Base-by-base conservation (phyloP, 2,329 filamentous ascomycete species). In the Coniochaeta sp. region DNA sequence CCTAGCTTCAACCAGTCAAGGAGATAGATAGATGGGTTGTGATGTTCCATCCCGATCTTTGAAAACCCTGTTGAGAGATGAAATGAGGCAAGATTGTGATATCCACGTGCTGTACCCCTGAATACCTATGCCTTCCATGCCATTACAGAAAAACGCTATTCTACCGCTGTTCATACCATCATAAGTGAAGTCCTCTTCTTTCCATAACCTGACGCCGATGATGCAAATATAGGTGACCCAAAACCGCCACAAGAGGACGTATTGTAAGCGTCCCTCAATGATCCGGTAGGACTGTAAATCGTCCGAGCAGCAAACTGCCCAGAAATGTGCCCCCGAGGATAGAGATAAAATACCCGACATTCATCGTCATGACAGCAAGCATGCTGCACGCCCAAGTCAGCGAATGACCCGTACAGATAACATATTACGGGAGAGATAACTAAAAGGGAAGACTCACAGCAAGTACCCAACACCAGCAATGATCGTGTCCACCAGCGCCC, bases 351-450 rank as follows among this genome's bases (percentile, higher is more conserved):
- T 92, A 93, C 22, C 89, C 89, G 24, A 92, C 81, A 67, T 93
- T 93, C 77, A 89, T 84, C 1, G 89, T 89, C 89, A 93, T 96
- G 70, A 96, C 89, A 16, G 89, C 90, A 76, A 96, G 77, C 92
- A 96, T 96, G 62, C 92, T 96, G 47, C 31, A 43, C 3, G 16
- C 52, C 11, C 31, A 58, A 22, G 19, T 57, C 22, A 64, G 61
- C 22, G 28, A 62, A 52, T 4, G 24, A 26, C 12, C 16, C 6
- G 28, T 14, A 58, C 16, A 11, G 16, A 60, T 24, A 26, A 31
- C 59, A 31, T 59, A 24, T 26, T 5, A 59, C 50, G 11, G 12
- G 24, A 26, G 52, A 36, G 6, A 34, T 19, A 1, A 7, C 19
- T 4, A 8, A 26, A 14, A 52, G 14, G 26, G 19, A 28, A 52